A percentile compares a stretch with the other conserved stretches of the same genome.
These are phyloP conservation scores for Triangularia setosa DNA, from an alignment of 2,329 filamentous ascomycete species.

Conservation along the genomic window DNA sequence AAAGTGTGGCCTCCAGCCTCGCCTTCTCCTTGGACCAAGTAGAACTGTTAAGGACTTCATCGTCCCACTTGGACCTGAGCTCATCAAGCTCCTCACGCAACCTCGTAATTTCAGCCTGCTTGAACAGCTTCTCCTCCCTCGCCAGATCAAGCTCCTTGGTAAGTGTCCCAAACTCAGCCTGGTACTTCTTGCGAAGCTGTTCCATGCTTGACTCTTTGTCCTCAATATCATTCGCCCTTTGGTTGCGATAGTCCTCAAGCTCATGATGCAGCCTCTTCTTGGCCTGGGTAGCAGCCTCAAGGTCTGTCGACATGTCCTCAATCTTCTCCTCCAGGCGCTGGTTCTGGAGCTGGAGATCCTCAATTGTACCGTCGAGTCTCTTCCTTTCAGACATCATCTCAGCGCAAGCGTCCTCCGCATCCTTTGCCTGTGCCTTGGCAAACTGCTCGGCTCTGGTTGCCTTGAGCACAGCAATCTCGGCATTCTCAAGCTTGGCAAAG, in stretches of 20 bases:
- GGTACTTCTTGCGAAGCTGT: slow-evolving; percentile 96
- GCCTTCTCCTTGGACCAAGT: slow-evolving; percentile 99
- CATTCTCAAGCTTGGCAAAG: slow-evolving; percentile 94
- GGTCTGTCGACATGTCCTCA: slow-evolving; percentile 86
- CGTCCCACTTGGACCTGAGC: slow-evolving; percentile 93
- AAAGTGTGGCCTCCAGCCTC: slow-evolving; percentile 81
- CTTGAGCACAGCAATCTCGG: slow-evolving; percentile 92
- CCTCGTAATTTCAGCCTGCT: slow-evolving; percentile 79
- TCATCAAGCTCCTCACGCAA: slow-evolving; percentile 96
- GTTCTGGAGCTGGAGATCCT: slow-evolving; percentile 85
- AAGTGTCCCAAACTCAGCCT: slow-evolving; percentile 82
- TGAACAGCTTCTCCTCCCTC: slow-evolving; percentile 81
- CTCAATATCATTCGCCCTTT: slow-evolving; percentile 92
- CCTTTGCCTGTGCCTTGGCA: slow-evolving; percentile 80
- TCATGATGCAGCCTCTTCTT: slow-evolving; percentile 96
- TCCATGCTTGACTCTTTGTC: slow-evolving; percentile 96
- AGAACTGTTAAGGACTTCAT: slow-evolving; percentile 94
- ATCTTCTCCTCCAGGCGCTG: slow-evolving; percentile 87
- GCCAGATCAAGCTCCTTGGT: slow-evolving; percentile 92
- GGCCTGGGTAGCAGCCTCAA: slow-evolving; percentile 78
- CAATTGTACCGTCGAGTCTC: slow-evolving; percentile 80
- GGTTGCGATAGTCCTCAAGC: slow-evolving; percentile 93
- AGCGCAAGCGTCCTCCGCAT: slow-evolving; percentile 87
- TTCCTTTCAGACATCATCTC: slow-evolving; percentile 89
- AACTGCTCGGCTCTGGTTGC: slow-evolving; percentile 90